These are phyloP conservation scores for Suhomyces panamericanus DNA, from an alignment of 1,139 yeast species.

Conservation along the genomic window DNA sequence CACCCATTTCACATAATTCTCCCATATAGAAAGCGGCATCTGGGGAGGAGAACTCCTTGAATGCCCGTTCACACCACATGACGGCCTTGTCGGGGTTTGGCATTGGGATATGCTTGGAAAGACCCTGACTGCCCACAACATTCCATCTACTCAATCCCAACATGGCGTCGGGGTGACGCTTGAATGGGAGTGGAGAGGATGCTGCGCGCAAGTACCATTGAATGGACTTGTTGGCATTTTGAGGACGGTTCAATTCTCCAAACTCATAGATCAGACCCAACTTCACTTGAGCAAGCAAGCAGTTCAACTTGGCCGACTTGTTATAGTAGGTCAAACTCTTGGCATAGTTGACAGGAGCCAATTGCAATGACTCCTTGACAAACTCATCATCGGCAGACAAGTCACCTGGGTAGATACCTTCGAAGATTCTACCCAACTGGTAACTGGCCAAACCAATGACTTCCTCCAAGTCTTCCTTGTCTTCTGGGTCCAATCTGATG, in stretches of 20 bases:
- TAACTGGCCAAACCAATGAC: constrained; percentile 45
- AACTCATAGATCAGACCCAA: constrained; percentile 85
- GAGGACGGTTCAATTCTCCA: constrained; percentile 69
- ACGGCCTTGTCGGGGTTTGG: constrained; percentile 79
- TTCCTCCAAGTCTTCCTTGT: constrained; percentile 44
- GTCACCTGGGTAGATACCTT: constrained; percentile 59
- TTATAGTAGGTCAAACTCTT: constrained; percentile 69
- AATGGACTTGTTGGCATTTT: constrained; percentile 72
- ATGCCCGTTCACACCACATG: constrained; percentile 86
- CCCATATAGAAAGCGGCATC: constrained; percentile 89
- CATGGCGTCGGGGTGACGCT: constrained; percentile 84
- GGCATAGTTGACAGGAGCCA: constrained; percentile 52
- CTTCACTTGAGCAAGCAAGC: constrained; percentile 81
- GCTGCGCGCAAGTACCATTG: constrained; percentile 92
- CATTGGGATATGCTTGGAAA: constrained; percentile 49
- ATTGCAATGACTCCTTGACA: constrained; percentile 34
- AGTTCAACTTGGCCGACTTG: constrained; percentile 74
- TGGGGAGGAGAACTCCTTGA: constrained; percentile 67
- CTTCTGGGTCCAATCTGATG: constrained; percentile 38
- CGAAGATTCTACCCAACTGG: constrained; percentile 70
- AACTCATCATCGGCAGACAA: constrained; percentile 40
- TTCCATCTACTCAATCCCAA: constrained; percentile 92
- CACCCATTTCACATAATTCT: constrained; percentile 78
- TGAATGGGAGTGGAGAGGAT: constrained; percentile 45
- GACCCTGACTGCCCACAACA: constrained; percentile 73